Conservation (phyloP, 192 early-diverging fungal genomes). For the Coemansia sp. region DNA sequence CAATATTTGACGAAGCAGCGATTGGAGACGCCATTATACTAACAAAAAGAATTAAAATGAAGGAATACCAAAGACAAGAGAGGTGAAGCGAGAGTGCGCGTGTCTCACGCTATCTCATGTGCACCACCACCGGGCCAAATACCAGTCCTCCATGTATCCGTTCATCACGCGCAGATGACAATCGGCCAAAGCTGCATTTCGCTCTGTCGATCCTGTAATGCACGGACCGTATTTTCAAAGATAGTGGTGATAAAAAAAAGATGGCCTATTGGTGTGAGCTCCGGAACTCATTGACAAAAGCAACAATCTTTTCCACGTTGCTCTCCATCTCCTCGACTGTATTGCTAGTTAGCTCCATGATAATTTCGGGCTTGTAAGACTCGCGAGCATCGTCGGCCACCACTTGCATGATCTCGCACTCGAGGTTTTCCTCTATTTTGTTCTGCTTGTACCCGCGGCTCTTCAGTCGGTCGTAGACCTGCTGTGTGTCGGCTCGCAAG, state of each 20-base stretch:
- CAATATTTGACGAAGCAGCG: constrained; percentile 12
- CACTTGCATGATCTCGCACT: constrained; percentile 98
- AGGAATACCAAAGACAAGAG: neutral
- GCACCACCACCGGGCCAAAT: neutral
- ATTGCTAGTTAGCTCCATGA: constrained; percentile 82
- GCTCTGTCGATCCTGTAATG: neutral
- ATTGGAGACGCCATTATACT: constrained; percentile 2
- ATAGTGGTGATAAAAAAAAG: neutral
- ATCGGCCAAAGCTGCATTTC: neutral
- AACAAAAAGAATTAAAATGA: neutral
- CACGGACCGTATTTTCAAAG: no score
- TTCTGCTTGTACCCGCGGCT: constrained; percentile 76
- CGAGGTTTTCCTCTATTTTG: constrained; percentile 93
- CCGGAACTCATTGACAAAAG: constrained; percentile 65
- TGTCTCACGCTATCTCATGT: neutral
- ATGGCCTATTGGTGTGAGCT: constrained; percentile 4
- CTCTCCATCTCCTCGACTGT: constrained; percentile 89
- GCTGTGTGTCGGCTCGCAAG: constrained; percentile 75
- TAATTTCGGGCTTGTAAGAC: constrained; percentile 78
- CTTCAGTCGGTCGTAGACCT: constrained; percentile 82
- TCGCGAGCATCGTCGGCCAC: constrained; percentile 87
- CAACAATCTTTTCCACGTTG: constrained; percentile 80
- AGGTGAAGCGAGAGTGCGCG: neutral
- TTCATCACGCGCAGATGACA: neutral
- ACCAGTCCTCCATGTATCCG: neutral